Base-by-base conservation (phyloP, 805 yeast species). In the Pichia nakasei region DNA sequence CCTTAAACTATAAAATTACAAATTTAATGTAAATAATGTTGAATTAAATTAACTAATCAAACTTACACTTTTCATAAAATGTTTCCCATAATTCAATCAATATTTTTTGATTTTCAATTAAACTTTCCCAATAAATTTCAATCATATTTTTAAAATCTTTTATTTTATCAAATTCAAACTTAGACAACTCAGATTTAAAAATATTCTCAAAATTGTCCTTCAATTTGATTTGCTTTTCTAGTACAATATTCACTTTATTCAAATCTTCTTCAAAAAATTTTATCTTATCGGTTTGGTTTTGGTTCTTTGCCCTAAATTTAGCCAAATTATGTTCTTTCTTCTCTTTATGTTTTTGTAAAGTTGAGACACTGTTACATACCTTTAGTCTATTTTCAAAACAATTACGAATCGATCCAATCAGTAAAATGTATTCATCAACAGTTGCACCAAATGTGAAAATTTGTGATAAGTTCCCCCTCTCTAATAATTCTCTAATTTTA, bases 41-140 rank as follows among this genome's bases (percentile, higher is more conserved):
- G n/a, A n/a, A n/a, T 19, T 11, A 5, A 26, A 24, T 13, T 9
- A 38, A 29, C 11, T 22, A 22, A 22, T 9, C 57, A 48, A 64
- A 63, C 18, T 59, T 55, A 46, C 67, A 62, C 40, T 62, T 67
- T 41, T 82, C 85, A 57, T 87, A 88, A 58, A 91, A 93, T 0
- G 88, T 79, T 60, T 85, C 93, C 86, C 91, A 85, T n/a, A 82
- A 61, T 57, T 85, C 94, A 47, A 85, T 85, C 27, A 83, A 79
- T 60, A 88, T 96, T 65, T 93, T 93, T 63, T 93, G 98, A 27
- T 88, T 73, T 63, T 93, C 98, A 43, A 89, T 84, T 21, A 93
- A 76, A 42, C 93, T 78, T 61, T 93, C 97, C 58, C 94, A 74
- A 55, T 80, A 89, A 12, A 91, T 82, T 63, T 93, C 98, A 42